Percentiles rank a stretch among this genome's conserved stretches.
phyloP scores from a whole-genome alignment of 2,329 filamentous ascomycete genomes.

The Claviceps sp. region DNA sequence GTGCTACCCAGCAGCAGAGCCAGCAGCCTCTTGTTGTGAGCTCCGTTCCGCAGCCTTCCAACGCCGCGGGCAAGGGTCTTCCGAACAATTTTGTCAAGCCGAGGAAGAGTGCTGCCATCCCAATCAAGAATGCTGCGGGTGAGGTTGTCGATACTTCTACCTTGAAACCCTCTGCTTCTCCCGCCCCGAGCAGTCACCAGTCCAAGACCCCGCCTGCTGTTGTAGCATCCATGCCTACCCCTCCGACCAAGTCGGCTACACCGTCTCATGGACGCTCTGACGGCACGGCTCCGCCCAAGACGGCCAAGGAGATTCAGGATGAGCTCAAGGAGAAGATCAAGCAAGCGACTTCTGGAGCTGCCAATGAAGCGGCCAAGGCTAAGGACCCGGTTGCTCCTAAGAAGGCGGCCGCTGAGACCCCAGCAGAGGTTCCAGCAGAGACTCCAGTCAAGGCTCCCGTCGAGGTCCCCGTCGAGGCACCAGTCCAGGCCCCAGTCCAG shows the following conservation, averaged over 20 bases:
- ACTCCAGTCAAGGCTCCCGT: too few species aligned
- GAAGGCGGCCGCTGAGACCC: slow-evolving; percentile 18
- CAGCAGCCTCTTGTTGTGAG: slow-evolving; percentile 46
- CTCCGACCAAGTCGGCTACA: slow-evolving; percentile 62
- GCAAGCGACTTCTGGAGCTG: slow-evolving; percentile 34
- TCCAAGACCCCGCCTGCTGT: slow-evolving; percentile 56
- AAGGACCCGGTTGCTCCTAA: slow-evolving; percentile 16
- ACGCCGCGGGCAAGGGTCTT: slow-evolving; percentile 39
- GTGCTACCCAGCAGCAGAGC: slow-evolving; percentile 46
- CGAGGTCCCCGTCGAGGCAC: too few species aligned
- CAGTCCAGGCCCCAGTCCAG: too few species aligned
- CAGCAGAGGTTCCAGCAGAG: not conserved
- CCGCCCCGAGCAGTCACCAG: slow-evolving; percentile 38
- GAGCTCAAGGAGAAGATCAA: slow-evolving; percentile 74
- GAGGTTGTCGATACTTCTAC: slow-evolving; percentile 60
- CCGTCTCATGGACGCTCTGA: slow-evolving; percentile 58
- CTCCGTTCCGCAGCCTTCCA: slow-evolving; percentile 49
- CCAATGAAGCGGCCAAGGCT: slow-evolving; percentile 17
- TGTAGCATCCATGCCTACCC: slow-evolving; percentile 63
- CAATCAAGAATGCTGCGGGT: slow-evolving; percentile 73
- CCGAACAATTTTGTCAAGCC: slow-evolving; percentile 35
- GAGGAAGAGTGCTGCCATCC: slow-evolving; percentile 60
- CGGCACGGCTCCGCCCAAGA: slow-evolving; percentile 54
- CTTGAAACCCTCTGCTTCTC: slow-evolving; percentile 43
- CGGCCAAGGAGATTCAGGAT: slow-evolving; percentile 66